Base-by-base conservation (phyloP, 2,329 filamentous ascomycete genomes). In the Cladosporium sphaerospermum region DNA sequence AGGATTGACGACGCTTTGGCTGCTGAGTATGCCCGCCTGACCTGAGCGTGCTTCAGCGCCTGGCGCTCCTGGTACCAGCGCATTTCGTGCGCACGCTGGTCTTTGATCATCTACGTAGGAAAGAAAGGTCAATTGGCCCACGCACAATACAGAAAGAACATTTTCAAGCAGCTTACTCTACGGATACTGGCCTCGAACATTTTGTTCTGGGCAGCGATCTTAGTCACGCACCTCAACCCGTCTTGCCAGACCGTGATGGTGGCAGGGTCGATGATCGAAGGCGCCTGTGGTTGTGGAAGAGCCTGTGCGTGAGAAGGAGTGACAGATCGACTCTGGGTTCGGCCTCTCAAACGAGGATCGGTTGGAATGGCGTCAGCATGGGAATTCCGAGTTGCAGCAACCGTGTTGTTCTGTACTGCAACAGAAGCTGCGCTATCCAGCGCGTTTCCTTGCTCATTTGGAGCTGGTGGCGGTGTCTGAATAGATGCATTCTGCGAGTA, bases 51-150 rank as follows among this genome's bases (percentile, higher is more conserved):
- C 57, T 69, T 70, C 28, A 70, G 50, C 13, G 59, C 61, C 56
- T 67, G 67, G 32, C 66, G 57, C 42, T 65, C 66, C 11, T 54
- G 57, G 41, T 66, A 68, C 75, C 84, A 87, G 58, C 80, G 76
- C 58, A 75, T 75, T 59, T 86, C 82, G 60, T 86, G 78, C 39
- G 76, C 74, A 60, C 82, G 77, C 64, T 87, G 83, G 40, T 81
- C 76, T 52, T 75, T 75, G 55, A 86, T 85, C 67, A 87, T 73
- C 69, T 82, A 28, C 23, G 23, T 28, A 28, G 56, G 3, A 47
- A 32, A 53, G 14, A 19, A 42, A 16, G 40, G 64, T 62, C 53
- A 62, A 65, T 62, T 59, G 52, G 56, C 49, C 54, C 54, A 44
- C 10, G 23, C 36, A 14, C 41, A 40, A 50, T 11, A 11, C 52